These are phyloP conservation scores for Capronia coronata DNA, from an alignment of 2,329 filamentous ascomycete species.

Conservation along the genomic window DNA sequence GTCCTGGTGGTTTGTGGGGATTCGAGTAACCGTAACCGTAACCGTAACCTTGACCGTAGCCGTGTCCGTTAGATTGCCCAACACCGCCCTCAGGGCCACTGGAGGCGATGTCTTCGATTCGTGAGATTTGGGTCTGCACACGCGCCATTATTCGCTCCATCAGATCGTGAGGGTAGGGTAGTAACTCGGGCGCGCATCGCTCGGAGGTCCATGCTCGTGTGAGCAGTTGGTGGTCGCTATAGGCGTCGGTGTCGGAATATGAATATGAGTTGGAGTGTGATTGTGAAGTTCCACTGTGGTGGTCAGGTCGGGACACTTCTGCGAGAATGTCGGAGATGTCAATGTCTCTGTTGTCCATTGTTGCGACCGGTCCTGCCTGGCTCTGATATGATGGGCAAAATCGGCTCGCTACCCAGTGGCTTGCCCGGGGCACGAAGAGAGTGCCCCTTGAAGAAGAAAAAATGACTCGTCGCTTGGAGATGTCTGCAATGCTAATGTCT, in stretches of 20 bases:
- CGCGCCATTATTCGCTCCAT: conserved; percentile 75
- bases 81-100: background rate
- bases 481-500: too few relatives aligned
- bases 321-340: conserved; percentile 44
- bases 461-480: too few relatives aligned
- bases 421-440: too few relatives aligned
- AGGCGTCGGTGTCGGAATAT: conserved; percentile 25
- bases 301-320: conserved; percentile 38
- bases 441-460: too few relatives aligned
- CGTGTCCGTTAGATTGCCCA: background rate
- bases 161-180: conserved; percentile 68
- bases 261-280: too few relatives aligned
- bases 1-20: conserved; percentile 31
- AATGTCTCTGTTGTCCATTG: conserved; percentile 7
- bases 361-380: background rate
- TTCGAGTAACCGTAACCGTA: conserved; percentile 48
- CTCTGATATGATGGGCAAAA: too few relatives aligned
- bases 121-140: conserved; percentile 57
- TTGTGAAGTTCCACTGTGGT: too few relatives aligned
- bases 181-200: conserved; percentile 78
- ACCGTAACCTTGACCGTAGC: conserved; percentile 10
- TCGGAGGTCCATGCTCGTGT: conserved; percentile 93
- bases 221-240: conserved; percentile 72
- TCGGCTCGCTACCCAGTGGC: too few relatives aligned
- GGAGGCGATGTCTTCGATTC: conserved; percentile 56